These are phyloP conservation scores for Trifolium repens DNA, from an alignment of 306 rosid species.

Conservation along the genomic window DNA sequence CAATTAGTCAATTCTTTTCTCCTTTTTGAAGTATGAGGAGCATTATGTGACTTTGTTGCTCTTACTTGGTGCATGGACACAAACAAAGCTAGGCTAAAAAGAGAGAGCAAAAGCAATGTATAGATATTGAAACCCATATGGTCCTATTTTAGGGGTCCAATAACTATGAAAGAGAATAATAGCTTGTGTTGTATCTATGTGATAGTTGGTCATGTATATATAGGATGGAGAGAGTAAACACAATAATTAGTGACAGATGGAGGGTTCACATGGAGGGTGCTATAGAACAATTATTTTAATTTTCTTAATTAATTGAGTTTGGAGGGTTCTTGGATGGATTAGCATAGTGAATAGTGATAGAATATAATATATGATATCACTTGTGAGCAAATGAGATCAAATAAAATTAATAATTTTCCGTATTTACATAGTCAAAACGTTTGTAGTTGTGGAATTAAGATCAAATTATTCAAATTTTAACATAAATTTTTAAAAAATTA, in stretches of 20 bases:
- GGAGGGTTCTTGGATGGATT: too few relatives aligned
- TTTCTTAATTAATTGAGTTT: not conserved
- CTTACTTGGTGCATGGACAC: conserved; percentile 46
- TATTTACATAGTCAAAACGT: too few relatives aligned
- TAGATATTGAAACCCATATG: conserved; percentile 55
- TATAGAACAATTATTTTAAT: conserved; percentile 25
- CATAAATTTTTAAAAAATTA: too few relatives aligned
- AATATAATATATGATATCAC: too few relatives aligned
- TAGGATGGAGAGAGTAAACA: not conserved
- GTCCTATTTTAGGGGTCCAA: conserved; percentile 18
- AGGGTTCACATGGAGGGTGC: conserved; percentile 45
- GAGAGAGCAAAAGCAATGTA: conserved; percentile 40
- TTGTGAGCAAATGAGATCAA: too few relatives aligned
- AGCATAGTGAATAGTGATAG: too few relatives aligned
- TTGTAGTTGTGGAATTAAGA: too few relatives aligned
- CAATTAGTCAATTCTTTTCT: conserved; percentile 59
- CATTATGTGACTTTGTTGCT: conserved; percentile 51
- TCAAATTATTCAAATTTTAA: too few relatives aligned
- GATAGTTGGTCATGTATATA: conserved; percentile 21
- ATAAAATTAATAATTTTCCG: too few relatives aligned
- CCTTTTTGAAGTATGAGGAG: conserved; percentile 45
- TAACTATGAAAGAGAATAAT: not conserved
- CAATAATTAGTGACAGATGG: conserved; percentile 8
- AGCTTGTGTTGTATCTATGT: conserved; percentile 4
- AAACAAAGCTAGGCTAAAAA: conserved; percentile 48